Conservation (phyloP, 805 yeast genomes). For the Brettanomyces bruxellensis region DNA sequence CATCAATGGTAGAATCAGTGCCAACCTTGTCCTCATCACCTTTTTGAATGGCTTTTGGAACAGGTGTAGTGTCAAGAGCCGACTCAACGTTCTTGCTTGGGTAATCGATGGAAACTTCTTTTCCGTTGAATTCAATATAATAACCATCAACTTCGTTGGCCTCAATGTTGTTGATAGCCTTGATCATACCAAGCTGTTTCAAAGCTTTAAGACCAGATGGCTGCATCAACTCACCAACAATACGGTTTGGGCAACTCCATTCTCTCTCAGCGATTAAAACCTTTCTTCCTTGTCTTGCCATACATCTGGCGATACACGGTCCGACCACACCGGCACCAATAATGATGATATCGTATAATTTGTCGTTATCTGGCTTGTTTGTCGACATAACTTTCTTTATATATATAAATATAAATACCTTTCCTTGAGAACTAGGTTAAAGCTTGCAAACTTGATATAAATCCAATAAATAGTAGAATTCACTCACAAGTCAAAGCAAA, state of each 20-base stretch:
- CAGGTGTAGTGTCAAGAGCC: conserved; percentile 33
- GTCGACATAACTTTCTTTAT: too few relatives aligned
- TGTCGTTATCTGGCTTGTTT: neutral
- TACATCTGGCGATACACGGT: conserved; percentile 81
- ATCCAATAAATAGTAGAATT: too few relatives aligned
- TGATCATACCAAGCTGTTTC: conserved; percentile 71
- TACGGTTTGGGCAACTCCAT: conserved; percentile 88
- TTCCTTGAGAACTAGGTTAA: too few relatives aligned
- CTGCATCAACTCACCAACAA: conserved; percentile 94
- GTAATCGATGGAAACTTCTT: conserved; percentile 55
- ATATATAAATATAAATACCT: too few relatives aligned
- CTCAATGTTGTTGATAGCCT: conserved; percentile 63
- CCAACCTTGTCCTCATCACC: conserved; percentile 48
- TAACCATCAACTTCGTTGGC: conserved; percentile 78
- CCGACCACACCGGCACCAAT: conserved; percentile 99
- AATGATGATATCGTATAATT: conserved; percentile 67
- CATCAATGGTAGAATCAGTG: conserved; percentile 40
- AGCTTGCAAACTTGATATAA: too few relatives aligned
- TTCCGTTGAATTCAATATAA: conserved; percentile 58
- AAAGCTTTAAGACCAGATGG: conserved; percentile 93
- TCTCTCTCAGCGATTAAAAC: conserved; percentile 81
- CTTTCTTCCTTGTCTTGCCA: conserved; percentile 83
- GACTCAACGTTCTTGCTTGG: conserved; percentile 50
- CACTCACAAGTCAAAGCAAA: too few relatives aligned
- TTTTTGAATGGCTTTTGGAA: conserved; percentile 44